Conservation (phyloP, 2,329 filamentous ascomycete genomes). For the Sclerotinia trifoliorum region DNA sequence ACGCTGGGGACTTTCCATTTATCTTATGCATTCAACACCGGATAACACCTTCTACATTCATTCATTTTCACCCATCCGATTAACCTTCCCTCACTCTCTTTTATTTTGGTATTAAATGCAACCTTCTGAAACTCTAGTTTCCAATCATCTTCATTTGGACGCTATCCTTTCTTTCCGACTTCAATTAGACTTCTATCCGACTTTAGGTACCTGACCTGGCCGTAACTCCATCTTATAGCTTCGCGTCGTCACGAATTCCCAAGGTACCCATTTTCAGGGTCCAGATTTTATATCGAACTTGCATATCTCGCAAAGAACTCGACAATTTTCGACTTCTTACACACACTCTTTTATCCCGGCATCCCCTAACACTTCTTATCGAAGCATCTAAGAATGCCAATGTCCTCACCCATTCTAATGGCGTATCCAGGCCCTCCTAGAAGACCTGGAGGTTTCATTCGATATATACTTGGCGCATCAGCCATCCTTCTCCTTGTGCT, state of each 20-base stretch:
- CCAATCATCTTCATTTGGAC: not conserved
- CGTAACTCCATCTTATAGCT: not conserved
- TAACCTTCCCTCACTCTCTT: not conserved
- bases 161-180: slow-evolving; percentile 12
- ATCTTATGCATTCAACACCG: not conserved
- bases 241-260: not conserved
- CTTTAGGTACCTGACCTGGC: not conserved
- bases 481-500: slow-evolving; percentile 26
- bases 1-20: not conserved
- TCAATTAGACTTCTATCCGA: not conserved
- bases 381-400: slow-evolving; percentile 29
- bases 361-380: not conserved
- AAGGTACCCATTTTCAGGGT: not conserved
- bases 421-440: slow-evolving; percentile 35
- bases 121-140: not conserved
- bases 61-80: not conserved
- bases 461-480: slow-evolving; percentile 30
- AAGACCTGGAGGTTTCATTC: slow-evolving; percentile 31
- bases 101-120: not conserved
- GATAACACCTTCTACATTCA: not conserved
- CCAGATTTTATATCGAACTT: not conserved
- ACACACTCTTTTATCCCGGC: not conserved
- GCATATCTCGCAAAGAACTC: not conserved
- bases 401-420: slow-evolving; percentile 36
- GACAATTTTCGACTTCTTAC: not conserved